Evolutionary conservation across 192 early-diverging fungal genomes (phyloP).

Genomic region (Backusella tarrabulga): DNA sequence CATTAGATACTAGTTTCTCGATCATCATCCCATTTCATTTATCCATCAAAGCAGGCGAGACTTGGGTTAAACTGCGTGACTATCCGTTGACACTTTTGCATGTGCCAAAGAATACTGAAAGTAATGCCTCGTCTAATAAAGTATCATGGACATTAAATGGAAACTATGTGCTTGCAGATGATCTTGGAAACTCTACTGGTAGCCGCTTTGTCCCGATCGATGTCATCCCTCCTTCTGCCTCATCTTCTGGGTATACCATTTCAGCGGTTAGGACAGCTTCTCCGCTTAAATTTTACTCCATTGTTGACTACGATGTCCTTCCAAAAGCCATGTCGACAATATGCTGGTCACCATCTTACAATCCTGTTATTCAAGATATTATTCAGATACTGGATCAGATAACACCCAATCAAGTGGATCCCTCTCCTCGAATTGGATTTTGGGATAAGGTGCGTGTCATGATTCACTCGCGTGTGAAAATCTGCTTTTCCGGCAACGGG

Average conservation of each 20-base stretch:
- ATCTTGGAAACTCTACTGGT: conserved; percentile 25
- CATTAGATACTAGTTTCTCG: conserved; percentile 31
- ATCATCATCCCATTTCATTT: conserved; percentile 35
- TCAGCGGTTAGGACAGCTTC: conserved; percentile 23
- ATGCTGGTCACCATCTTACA: conserved; percentile 34
- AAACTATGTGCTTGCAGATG: conserved; percentile 36
- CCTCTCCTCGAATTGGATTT: conserved; percentile 30
- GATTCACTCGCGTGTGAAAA: conserved; percentile 24
- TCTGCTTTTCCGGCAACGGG: conserved; percentile 22
- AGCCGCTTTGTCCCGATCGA: conserved; percentile 1
- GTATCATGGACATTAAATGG: conserved; percentile 29
- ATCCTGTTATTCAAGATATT: conserved; percentile 33
- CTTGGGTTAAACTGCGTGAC: conserved; percentile 32
- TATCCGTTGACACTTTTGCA: conserved; percentile 37
- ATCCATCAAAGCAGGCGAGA: conserved; percentile 26
- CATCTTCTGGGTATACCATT: conserved; percentile 11
- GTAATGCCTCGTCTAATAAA: background rate
- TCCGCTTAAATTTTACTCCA: conserved; percentile 39
- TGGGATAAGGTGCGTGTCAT: conserved; percentile 37
- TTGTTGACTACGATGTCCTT: conserved; percentile 20
- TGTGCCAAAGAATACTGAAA: conserved; percentile 20
- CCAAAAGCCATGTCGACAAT: conserved; percentile 14
- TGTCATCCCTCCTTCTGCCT: background rate
- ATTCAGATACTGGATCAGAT: conserved; percentile 28
- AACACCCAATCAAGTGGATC: conserved; percentile 24